Evolutionary conservation across 768 basidiomycete genomes (phyloP).

Genomic region (Pisolithus orientalis): DNA sequence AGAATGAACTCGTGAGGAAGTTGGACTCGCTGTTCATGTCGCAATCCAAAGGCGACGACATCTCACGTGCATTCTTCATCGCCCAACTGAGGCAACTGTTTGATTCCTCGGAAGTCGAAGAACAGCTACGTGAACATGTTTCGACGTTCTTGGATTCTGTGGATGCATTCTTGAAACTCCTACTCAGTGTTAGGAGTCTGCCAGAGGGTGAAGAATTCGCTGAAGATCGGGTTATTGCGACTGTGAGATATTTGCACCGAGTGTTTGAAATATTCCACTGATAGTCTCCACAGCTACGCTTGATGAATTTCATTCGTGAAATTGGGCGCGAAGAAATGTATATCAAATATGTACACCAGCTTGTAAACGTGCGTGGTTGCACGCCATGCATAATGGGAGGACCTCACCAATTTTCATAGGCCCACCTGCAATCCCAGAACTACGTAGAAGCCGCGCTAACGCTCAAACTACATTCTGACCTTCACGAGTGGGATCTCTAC

Average conservation of each 20-base stretch:
- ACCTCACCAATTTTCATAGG: slow-evolving; percentile 38
- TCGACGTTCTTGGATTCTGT: slow-evolving; percentile 82
- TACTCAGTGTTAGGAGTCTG: slow-evolving; percentile 80
- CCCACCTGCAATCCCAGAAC: slow-evolving; percentile 85
- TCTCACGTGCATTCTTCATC: slow-evolving; percentile 90
- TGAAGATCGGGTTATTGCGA: slow-evolving; percentile 91
- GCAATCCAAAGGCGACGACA: slow-evolving; percentile 85
- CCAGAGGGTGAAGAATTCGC: slow-evolving; percentile 93
- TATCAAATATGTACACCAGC: slow-evolving; percentile 92
- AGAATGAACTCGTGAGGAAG: slow-evolving; percentile 87
- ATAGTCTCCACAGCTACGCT: slow-evolving; percentile 49
- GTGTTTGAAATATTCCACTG: slow-evolving; percentile 2
- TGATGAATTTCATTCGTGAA: slow-evolving; percentile 91
- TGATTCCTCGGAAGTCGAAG: slow-evolving; percentile 76
- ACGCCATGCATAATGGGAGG: neutral
- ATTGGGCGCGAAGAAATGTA: slow-evolving; percentile 93
- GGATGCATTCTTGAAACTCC: slow-evolving; percentile 85
- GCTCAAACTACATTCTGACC: slow-evolving; percentile 87
- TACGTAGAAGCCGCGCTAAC: slow-evolving; percentile 92
- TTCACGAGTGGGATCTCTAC: slow-evolving; percentile 86
- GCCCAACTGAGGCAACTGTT: slow-evolving; percentile 87
- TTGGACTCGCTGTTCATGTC: slow-evolving; percentile 91
- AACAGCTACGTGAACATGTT: slow-evolving; percentile 70
- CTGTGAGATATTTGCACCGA: slow-evolving; percentile 38
- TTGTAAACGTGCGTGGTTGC: slow-evolving; percentile 65